These are phyloP conservation scores for Begonia fuchsioides DNA, from an alignment of 306 rosid species.

Conservation along the genomic window DNA sequence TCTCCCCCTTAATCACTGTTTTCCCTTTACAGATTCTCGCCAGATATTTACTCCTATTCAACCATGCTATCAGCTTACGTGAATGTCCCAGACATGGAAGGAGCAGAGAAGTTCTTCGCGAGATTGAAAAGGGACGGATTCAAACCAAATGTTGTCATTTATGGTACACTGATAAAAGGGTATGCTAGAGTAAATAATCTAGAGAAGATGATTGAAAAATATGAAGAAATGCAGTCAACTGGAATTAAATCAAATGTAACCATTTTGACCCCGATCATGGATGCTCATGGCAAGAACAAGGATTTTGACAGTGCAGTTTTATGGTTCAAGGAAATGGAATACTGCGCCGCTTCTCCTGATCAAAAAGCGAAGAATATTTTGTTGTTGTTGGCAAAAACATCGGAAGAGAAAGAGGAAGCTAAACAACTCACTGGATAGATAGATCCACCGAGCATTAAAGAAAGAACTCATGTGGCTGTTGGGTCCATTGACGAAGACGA, in stretches of 20 bases:
- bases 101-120: conserved; percentile 71
- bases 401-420: conserved; percentile 43
- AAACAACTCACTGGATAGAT: conserved; percentile 30
- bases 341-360: conserved; percentile 49
- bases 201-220: conserved; percentile 50
- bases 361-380: conserved; percentile 78
- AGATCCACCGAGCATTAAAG: conserved; percentile 16
- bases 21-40: conserved; percentile 43
- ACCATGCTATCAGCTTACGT: conserved; percentile 88
- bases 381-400: conserved; percentile 57
- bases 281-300: conserved; percentile 63
- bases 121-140: conserved; percentile 63
- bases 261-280: conserved; percentile 75
- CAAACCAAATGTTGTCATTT: conserved; percentile 70
- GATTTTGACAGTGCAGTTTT: conserved; percentile 65
- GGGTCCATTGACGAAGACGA: conserved; percentile 14
- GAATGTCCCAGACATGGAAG: conserved; percentile 80
- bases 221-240: conserved; percentile 53
- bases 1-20: neutral
- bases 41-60: conserved; percentile 75
- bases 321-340: conserved; percentile 84
- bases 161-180: conserved; percentile 74
- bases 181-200: conserved; percentile 55
- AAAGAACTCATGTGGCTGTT: conserved; percentile 12
- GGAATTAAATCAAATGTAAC: conserved; percentile 57